Evolutionary conservation across 345 rosid species (phyloP).

Genomic region (Corchorus olitorius): DNA sequence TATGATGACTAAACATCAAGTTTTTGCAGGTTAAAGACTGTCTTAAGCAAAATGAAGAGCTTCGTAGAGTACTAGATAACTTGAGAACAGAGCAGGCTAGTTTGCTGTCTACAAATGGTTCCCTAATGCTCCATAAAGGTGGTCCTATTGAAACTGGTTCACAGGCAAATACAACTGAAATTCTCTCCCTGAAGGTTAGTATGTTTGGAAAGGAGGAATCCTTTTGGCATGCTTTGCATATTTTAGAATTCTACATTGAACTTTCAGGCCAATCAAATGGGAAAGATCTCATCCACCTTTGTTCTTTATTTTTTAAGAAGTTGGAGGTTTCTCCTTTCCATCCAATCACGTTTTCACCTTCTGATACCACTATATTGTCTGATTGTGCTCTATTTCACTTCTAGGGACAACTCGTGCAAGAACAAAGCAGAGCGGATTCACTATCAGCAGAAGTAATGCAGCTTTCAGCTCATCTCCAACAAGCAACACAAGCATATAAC

Average conservation of each 20-base stretch:
- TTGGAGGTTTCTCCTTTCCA: not conserved
- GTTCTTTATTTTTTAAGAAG: not conserved
- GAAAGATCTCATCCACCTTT: not conserved
- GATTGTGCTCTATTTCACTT: slow-evolving; percentile 11
- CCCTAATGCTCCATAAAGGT: slow-evolving; percentile 32
- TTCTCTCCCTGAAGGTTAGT: slow-evolving; percentile 73
- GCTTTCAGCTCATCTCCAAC: slow-evolving; percentile 77
- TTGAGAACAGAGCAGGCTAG: slow-evolving; percentile 74
- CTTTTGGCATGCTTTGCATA: not conserved
- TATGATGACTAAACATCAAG: not conserved
- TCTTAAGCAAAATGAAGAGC: slow-evolving; percentile 86
- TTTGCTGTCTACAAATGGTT: slow-evolving; percentile 28
- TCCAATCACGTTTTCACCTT: not conserved
- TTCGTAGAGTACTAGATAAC: slow-evolving; percentile 61
- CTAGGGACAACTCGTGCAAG: slow-evolving; percentile 76
- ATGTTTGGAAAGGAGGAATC: not conserved
- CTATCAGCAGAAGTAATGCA: slow-evolving; percentile 84
- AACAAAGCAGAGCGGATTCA: slow-evolving; percentile 84
- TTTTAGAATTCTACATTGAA: not conserved
- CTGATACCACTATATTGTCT: not conserved
- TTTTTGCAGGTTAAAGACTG: slow-evolving; percentile 75
- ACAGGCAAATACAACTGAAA: slow-evolving; percentile 44
- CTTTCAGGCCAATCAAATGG: not conserved
- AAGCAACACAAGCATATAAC: slow-evolving; percentile 75
- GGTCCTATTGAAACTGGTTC: slow-evolving; percentile 38